A percentile compares a stretch with the other conserved stretches of the same genome.
phyloP scores from a whole-genome alignment of 805 yeast species.

The Myxozyma neotropica region DNA sequence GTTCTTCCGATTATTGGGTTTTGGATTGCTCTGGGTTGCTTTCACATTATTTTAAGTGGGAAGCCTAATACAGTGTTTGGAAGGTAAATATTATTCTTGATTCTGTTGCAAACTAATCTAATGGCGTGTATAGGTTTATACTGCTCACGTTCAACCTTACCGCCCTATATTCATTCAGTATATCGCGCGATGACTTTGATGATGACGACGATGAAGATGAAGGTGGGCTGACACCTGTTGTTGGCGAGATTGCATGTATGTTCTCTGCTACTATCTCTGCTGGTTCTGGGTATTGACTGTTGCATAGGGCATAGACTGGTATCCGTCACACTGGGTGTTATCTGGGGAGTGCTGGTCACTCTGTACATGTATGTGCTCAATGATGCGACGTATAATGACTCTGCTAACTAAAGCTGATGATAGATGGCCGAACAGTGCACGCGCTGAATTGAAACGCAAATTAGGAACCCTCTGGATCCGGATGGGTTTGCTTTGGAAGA shows the following conservation, averaged over 20 bases:
- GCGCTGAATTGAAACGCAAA: constrained; percentile 65
- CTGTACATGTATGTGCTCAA: constrained; percentile 44
- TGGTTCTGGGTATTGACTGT: neutral
- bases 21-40: constrained; percentile 46
- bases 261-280: neutral
- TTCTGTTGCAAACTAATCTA: constrained; percentile 40
- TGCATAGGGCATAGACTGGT: constrained; percentile 61
- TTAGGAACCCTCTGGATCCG: constrained; percentile 73
- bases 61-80: constrained; percentile 57
- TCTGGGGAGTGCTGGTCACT: constrained; percentile 76
- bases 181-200: constrained; percentile 53
- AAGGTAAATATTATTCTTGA: constrained; percentile 27
- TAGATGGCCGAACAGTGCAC: constrained; percentile 68
- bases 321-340: constrained; percentile 70
- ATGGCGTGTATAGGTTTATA: constrained; percentile 49
- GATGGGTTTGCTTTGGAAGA: constrained; percentile 78
- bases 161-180: constrained; percentile 70
- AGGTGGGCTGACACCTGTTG: constrained; percentile 68
- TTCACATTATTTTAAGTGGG: constrained; percentile 55
- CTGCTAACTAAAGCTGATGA: constrained; percentile 58
- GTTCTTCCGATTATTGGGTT: constrained; percentile 56
- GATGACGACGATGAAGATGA: constrained; percentile 56
- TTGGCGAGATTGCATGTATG: constrained; percentile 63
- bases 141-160: constrained; percentile 76
- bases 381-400: constrained; percentile 67